Evolutionary conservation across 75 land plant genomes (phyloP), one percentile per base, ranked within the genome.

Genomic region (Selaginella tamariscina): DNA sequence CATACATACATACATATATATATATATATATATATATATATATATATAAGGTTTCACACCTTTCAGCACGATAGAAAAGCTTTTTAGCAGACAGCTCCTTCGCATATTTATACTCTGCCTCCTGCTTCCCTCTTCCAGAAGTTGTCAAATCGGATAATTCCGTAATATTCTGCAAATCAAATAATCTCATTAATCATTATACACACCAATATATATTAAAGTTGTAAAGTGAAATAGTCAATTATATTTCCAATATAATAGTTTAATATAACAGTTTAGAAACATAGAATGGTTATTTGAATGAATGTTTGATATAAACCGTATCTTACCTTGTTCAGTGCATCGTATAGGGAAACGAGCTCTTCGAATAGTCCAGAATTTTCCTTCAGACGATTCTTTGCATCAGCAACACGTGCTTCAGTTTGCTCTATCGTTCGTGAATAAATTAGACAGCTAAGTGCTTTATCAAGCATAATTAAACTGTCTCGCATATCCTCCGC

Each of bases 301-400:
- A n/a, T n/a, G n/a, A n/a, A n/a, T n/a, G n/a, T n/a, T n/a, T n/a
- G n/a, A n/a, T n/a, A n/a, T n/a, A n/a, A n/a, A n/a, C n/a, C n/a
- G n/a, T n/a, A n/a, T n/a, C 29, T 69, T 66, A 93, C 98, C 82
- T 89, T 90, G 69, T 89, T 81, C 24, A 87, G 67, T 62, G 79
- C 82, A 78, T 89, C 96, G 79, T 83, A 90, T 31, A 94, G 70
- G 32, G 91, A 86, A 70, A 94, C 96, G 75, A 90, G 86, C 33
- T 94, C 98, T 71, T 90, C 91, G 49, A 95, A 96, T 65, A 87
- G 89, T 9, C 88, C 78, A 20, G 64, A 64, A 69, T 85, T 87
- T 32, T 80, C 69, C 29, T 74, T 72, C 29, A 85, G 75, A 64
- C 82, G 89, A 57, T 74, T 80, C 66, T 87, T 89, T 27, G 86